Base-by-base conservation (phyloP, 2,329 filamentous ascomycete species). In the Fusarium concolor region DNA sequence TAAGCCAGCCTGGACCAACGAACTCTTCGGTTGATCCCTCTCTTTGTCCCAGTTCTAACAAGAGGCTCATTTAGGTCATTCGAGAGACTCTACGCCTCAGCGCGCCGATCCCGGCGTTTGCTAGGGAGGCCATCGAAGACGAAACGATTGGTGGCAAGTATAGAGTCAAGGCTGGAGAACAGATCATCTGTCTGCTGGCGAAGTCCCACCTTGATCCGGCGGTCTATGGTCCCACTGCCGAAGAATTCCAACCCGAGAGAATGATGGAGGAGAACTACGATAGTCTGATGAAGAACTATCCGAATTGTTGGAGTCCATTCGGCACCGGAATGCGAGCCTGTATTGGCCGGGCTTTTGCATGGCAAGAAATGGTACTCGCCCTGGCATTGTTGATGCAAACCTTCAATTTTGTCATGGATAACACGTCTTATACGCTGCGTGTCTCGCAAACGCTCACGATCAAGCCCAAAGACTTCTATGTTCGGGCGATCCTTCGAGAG, bases 281-380 rank as follows among this genome's bases (percentile, higher is more conserved):
- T 18, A 82, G 82, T 4, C 76, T 89, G 24, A 85, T 87, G 61
- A 86, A 86, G 28, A 82, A 91, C 6, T 89, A 87, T 31, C 83
- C 83, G 17, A 87, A 86, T 54, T 83, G 84, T 31, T 90, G 87
- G 89, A 91, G 91, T 77, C 90, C 91, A 4, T 94, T 93, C 70
- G 92, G 92, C 3, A 90, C 91, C 59, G 91, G 91, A 2, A 82
- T 85, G 66, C 82, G 91, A 52, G 89, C 82, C 2, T 94, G 91
- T 71, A 93, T 93, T 64, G 91, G 92, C 4, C 81, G 90, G 2
- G 83, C 87, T 0, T 94, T 94, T 75, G 90, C 91, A 2, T 91
- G 89, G 89, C 91, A 94, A 74, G 91, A 94, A 77, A 83, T 86
- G 2, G 74, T 90, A 5, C 78, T 92, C 1, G 83, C 85, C 10